Evolutionary conservation across 208 protist genomes (phyloP).

Genomic region (Acanthamoeba castellanii): DNA sequence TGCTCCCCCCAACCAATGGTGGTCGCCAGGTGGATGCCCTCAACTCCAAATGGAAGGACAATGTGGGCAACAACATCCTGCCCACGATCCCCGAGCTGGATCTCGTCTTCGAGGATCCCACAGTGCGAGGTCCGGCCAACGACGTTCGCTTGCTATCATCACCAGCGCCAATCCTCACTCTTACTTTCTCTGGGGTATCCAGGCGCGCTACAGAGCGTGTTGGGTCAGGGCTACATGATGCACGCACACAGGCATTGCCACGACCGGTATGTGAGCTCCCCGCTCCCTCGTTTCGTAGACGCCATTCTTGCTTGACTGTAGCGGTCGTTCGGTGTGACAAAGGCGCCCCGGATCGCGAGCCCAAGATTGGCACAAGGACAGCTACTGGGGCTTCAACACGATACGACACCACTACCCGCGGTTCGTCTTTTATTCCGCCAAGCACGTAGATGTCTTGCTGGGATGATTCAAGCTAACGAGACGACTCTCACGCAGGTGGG

Average conservation of each 20-base stretch:
- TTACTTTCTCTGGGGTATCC: neutral
- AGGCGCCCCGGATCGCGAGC: neutral
- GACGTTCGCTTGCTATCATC: neutral
- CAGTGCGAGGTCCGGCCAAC: neutral
- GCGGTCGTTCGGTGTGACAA: neutral
- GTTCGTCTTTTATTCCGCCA: neutral
- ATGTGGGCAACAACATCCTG: conserved; percentile 73
- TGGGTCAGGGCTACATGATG: conserved; percentile 59
- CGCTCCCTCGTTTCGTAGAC: neutral
- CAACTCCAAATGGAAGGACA: neutral
- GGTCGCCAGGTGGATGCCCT: neutral
- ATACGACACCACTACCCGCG: conserved; percentile 35
- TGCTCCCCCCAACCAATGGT: neutral
- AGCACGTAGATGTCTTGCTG: neutral
- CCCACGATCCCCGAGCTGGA: conserved; percentile 30
- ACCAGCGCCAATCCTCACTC: neutral
- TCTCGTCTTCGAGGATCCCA: conserved; percentile 64
- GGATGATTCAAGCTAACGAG: neutral
- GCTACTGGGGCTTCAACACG: conserved; percentile 30
- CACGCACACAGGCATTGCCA: conserved; percentile 67
- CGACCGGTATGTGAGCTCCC: neutral
- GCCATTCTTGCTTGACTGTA: neutral
- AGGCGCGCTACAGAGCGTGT: conserved; percentile 28
- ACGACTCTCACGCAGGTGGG: neutral
- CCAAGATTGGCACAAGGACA: conserved; percentile 71